A percentile compares a stretch with the other conserved stretches of the same genome.
These are phyloP conservation scores for Gastrolobium villosum DNA, from an alignment of 306 rosid species.

Conservation along the genomic window DNA sequence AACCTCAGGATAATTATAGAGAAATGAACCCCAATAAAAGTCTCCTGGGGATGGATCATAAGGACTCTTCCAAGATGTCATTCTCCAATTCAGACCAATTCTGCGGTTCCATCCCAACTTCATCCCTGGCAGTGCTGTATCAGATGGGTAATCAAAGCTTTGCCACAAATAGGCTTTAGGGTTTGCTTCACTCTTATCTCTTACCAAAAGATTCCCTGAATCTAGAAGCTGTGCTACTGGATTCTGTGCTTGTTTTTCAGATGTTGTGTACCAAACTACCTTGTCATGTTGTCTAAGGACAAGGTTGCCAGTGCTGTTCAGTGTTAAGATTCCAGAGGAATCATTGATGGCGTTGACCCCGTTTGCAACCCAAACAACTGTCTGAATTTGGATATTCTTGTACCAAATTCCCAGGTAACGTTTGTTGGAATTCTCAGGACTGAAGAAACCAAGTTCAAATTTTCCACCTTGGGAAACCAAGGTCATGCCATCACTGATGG, in stretches of 20 bases:
- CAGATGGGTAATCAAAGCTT: constrained; percentile 71
- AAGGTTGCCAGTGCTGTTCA: constrained; percentile 46
- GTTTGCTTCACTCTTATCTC: constrained; percentile 22
- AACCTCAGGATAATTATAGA: constrained; percentile 42
- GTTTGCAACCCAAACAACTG: constrained; percentile 78
- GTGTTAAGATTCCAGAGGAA: constrained; percentile 45
- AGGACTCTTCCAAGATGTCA: constrained; percentile 62
- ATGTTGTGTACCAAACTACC: constrained; percentile 50
- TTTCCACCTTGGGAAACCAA: constrained; percentile 54
- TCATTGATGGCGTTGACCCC: constrained; percentile 48
- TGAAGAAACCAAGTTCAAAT: constrained; percentile 71
- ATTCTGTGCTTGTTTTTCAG: constrained; percentile 18
- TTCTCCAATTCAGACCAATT: constrained; percentile 42
- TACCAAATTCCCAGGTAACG: constrained; percentile 72
- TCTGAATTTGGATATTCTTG: constrained; percentile 46
- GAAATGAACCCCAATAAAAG: constrained; percentile 39
- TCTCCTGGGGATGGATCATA: constrained; percentile 60
- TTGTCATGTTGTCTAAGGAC: constrained; percentile 29
- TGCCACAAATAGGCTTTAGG: constrained; percentile 52
- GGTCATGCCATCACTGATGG: constrained; percentile 49
- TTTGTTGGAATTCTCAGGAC: constrained; percentile 52
- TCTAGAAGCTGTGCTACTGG: constrained; percentile 55
- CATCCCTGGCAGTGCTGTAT: constrained; percentile 63
- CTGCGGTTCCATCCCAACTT: constrained; percentile 65
- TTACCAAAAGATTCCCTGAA: constrained; percentile 55